A percentile compares a stretch with the other conserved stretches of the same genome.
phyloP scores from a whole-genome alignment of 768 basidiomycete species.

The Mycena epipterygia region DNA sequence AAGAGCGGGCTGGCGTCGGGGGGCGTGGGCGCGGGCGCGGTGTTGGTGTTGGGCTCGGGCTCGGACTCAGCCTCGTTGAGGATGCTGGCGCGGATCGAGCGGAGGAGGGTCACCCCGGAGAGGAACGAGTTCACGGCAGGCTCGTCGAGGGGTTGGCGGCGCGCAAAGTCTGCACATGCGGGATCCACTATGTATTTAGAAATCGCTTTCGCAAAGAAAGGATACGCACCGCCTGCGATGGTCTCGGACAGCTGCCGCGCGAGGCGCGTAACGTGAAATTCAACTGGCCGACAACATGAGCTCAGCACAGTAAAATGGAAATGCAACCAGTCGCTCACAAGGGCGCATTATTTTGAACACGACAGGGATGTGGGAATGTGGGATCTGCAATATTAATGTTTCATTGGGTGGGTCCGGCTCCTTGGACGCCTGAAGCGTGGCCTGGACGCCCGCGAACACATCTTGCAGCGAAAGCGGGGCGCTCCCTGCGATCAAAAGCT shows the following conservation, averaged over 20 bases:
- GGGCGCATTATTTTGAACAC: neutral
- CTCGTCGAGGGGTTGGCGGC: conserved; percentile 18
- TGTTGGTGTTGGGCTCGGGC: too few relatives aligned
- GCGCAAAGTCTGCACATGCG: conserved; percentile 6
- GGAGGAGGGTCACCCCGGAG: neutral
- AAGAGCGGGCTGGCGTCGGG: conserved; percentile 3
- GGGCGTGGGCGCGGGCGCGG: neutral
- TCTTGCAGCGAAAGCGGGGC: conserved; percentile 2
- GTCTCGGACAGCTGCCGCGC: conserved; percentile 16
- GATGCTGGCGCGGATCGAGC: neutral
- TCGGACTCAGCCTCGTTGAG: neutral
- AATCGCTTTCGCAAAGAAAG: too few relatives aligned
- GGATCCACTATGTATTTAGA: too few relatives aligned
- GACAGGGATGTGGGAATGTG: too few relatives aligned
- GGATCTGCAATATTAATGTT: too few relatives aligned
- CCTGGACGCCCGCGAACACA: neutral
- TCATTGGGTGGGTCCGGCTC: neutral
- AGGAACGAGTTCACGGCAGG: neutral
- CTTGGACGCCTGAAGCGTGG: neutral
- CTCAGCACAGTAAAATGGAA: too few relatives aligned
- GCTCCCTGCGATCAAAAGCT: conserved; percentile 10
- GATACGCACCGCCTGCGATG: conserved; percentile 6
- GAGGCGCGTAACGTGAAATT: conserved; percentile 12
- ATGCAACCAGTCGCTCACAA: conserved; percentile 2
- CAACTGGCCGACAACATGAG: neutral